phyloP scores from a whole-genome alignment of 2,329 filamentous ascomycete species.

The Parastagonospora avenae region DNA sequence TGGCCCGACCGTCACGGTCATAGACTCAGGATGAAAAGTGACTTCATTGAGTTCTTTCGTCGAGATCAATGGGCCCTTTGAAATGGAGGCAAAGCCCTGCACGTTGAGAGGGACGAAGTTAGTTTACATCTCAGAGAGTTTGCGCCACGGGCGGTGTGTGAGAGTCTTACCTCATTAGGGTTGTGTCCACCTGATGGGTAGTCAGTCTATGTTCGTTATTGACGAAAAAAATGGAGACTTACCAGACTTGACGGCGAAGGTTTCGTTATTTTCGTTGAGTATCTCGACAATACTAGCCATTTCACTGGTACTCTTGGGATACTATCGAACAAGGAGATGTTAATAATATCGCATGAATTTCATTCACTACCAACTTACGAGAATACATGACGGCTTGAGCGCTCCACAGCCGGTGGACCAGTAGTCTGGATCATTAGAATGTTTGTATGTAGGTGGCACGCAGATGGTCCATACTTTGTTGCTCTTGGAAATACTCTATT shows the following conservation, averaged over 20 bases:
- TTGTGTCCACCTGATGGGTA: slow-evolving; percentile 46
- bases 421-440: slow-evolving; percentile 10
- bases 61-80: slow-evolving; percentile 50
- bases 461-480: slow-evolving; percentile 3
- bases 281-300: slow-evolving; percentile 59
- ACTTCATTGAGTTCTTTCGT: slow-evolving; percentile 43
- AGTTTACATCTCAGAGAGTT: too few species aligned
- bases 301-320: slow-evolving; percentile 51
- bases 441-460: too few species aligned
- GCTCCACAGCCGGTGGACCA: slow-evolving; percentile 33
- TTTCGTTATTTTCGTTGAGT: slow-evolving; percentile 48
- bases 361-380: neutral
- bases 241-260: slow-evolving; percentile 61
- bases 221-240: too few species aligned
- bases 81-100: slow-evolving; percentile 50
- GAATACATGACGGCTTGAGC: slow-evolving; percentile 34
- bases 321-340: neutral
- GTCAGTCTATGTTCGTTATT: too few species aligned
- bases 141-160: too few species aligned
- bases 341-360: too few species aligned
- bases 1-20: slow-evolving; percentile 30
- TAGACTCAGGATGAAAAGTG: slow-evolving; percentile 4
- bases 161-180: slow-evolving; percentile 40
- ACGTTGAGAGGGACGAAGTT: too few species aligned
- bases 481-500: slow-evolving; percentile 21